phyloP scores from a whole-genome alignment of 305 asterid genomes.

The Fraxinus angustifolia region DNA sequence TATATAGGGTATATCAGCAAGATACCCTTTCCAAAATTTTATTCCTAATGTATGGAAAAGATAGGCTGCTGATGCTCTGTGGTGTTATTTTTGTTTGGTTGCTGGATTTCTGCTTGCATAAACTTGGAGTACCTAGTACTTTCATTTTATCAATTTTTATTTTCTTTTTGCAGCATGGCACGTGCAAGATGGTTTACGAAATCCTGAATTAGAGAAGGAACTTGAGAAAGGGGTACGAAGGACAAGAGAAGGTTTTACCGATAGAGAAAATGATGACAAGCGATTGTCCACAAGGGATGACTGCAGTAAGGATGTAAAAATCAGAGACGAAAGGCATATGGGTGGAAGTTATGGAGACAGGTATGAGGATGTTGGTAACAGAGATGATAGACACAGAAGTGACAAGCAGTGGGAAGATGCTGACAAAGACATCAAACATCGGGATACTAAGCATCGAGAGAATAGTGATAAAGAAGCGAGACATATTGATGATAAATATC shows the following conservation, averaged over 20 bases:
- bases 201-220: slow-evolving; percentile 57
- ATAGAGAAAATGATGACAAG: slow-evolving; percentile 59
- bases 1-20: background rate
- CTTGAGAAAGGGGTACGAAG: slow-evolving; percentile 54
- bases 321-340: slow-evolving; percentile 62
- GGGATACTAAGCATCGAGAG: slow-evolving; percentile 53
- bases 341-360: slow-evolving; percentile 50
- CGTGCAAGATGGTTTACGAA: slow-evolving; percentile 42
- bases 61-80: background rate
- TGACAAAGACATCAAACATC: slow-evolving; percentile 52
- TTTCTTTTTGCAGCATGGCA: slow-evolving; percentile 44
- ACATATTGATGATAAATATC: slow-evolving; percentile 55
- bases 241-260: slow-evolving; percentile 61
- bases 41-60: background rate
- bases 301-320: slow-evolving; percentile 57
- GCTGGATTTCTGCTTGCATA: background rate
- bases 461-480: slow-evolving; percentile 61
- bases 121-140: background rate
- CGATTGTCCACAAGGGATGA: slow-evolving; percentile 56
- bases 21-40: slow-evolving; percentile 8
- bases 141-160: slow-evolving; percentile 11
- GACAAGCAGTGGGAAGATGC: slow-evolving; percentile 57
- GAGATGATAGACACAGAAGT: slow-evolving; percentile 50
- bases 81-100: background rate
- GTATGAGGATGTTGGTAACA: slow-evolving; percentile 52